Conservation (phyloP, 2,329 filamentous ascomycete species). For the Cercospora brassicicola region DNA sequence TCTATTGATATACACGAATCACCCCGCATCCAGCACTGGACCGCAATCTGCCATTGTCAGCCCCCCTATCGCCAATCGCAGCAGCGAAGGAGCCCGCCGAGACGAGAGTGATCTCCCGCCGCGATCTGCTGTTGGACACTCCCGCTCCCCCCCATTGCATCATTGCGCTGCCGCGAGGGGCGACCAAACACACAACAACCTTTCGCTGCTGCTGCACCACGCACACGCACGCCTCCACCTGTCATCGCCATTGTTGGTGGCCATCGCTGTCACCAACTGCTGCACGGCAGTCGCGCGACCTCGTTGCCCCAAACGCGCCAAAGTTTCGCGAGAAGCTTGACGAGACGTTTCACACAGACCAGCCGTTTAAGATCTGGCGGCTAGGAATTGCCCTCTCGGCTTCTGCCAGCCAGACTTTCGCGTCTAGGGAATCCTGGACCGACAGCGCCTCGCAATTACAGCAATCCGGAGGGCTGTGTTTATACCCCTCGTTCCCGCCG, state of each 20-base stretch:
- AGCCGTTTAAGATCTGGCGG: conserved; percentile 15
- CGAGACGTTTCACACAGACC: conserved; percentile 15
- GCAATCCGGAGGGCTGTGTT: conserved; percentile 6
- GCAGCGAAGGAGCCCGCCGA: background rate
- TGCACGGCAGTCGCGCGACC: conserved; percentile 11
- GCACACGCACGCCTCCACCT: background rate
- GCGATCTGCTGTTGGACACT: conserved; percentile 7
- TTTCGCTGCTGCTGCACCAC: background rate
- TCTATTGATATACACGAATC: conserved; percentile 8
- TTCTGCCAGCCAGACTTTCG: background rate
- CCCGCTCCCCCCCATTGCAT: conserved; percentile 2
- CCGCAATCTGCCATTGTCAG: background rate
- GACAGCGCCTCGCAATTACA: conserved; percentile 22
- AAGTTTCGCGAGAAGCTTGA: background rate
- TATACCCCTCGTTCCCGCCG: conserved; percentile 1
- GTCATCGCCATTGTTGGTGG: conserved; percentile 5
- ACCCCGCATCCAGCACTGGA: background rate
- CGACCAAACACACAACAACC: conserved; percentile 5
- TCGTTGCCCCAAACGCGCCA: conserved; percentile 3
- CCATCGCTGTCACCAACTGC: conserved; percentile 3
- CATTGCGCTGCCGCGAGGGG: conserved; percentile 10
- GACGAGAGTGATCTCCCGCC: conserved; percentile 19
- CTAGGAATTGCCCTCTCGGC: conserved; percentile 11
- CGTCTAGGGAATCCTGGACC: conserved; percentile 15
- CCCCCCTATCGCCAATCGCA: background rate